These are phyloP conservation scores for Claviceps capensis DNA, from an alignment of 2,329 filamentous ascomycete species.

Conservation along the genomic window DNA sequence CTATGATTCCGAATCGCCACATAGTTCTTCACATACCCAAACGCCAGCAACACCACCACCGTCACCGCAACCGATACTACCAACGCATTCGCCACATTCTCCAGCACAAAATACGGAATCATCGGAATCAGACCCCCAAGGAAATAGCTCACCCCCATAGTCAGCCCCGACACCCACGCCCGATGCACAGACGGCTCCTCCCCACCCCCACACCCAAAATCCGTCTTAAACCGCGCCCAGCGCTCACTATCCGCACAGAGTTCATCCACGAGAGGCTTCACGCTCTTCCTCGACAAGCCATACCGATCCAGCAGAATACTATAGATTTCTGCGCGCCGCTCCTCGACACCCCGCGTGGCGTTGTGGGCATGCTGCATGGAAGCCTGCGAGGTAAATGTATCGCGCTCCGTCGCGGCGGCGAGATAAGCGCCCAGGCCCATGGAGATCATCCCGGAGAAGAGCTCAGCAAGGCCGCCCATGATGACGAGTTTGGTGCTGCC, in stretches of 20 bases:
- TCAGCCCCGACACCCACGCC: constrained; percentile 44
- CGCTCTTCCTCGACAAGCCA: constrained; percentile 29
- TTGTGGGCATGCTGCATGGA: constrained; percentile 27
- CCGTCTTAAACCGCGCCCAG: constrained; percentile 46
- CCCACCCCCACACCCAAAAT: constrained; percentile 38
- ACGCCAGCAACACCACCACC: constrained; percentile 43
- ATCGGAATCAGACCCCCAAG: constrained; percentile 58
- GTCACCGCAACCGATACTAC: constrained; percentile 47
- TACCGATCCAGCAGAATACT: constrained; percentile 38
- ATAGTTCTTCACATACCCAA: constrained; percentile 52
- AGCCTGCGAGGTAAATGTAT: constrained; percentile 36
- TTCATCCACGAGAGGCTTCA: constrained; percentile 33
- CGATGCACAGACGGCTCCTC: constrained; percentile 29
- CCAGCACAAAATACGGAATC: constrained; percentile 52
- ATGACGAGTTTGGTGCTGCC: constrained; percentile 55
- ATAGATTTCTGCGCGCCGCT: constrained; percentile 34
- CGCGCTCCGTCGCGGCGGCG: constrained; percentile 44
- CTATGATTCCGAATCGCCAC: constrained; percentile 36
- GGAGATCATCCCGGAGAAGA: constrained; percentile 61
- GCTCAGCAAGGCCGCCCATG: constrained; percentile 59
- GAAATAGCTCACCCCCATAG: constrained; percentile 56
- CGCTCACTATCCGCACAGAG: constrained; percentile 32
- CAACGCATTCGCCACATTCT: constrained; percentile 33
- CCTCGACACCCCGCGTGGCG: constrained; percentile 27
- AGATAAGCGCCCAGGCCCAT: constrained; percentile 69